Conservation (phyloP, 1,284 basidiomycete species). For the Sanghuangporus weigelae region DNA sequence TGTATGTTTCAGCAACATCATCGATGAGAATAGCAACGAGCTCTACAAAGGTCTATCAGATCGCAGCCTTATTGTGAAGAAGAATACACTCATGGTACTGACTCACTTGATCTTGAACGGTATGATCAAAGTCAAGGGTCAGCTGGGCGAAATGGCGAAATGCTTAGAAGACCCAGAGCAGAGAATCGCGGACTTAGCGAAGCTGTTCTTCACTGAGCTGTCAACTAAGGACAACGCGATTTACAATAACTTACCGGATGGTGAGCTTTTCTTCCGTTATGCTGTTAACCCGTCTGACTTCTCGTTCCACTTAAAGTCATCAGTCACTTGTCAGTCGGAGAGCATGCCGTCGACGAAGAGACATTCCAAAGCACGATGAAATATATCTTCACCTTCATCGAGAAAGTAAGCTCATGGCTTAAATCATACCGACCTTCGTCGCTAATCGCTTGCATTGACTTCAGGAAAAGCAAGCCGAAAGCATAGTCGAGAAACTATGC, state of each 20-base stretch:
- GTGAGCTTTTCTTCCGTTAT: slow-evolving; percentile 31
- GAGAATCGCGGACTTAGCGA: slow-evolving; percentile 89
- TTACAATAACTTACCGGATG: slow-evolving; percentile 96
- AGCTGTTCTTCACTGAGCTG: slow-evolving; percentile 94
- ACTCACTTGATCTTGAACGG: slow-evolving; percentile 97
- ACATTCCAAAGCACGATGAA: slow-evolving; percentile 90
- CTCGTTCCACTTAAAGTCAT: slow-evolving; percentile 56
- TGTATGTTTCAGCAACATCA: slow-evolving; percentile 92
- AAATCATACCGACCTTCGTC: background rate
- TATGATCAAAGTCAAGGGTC: slow-evolving; percentile 99
- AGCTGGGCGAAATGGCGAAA: slow-evolving; percentile 99
- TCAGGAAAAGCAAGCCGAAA: slow-evolving; percentile 93
- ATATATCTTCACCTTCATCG: slow-evolving; percentile 96
- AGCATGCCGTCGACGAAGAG: slow-evolving; percentile 92
- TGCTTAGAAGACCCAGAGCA: slow-evolving; percentile 93
- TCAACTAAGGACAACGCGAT: slow-evolving; percentile 99
- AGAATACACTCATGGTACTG: slow-evolving; percentile 98
- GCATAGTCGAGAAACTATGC: slow-evolving; percentile 91
- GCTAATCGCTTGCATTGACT: background rate
- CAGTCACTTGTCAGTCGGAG: slow-evolving; percentile 88
- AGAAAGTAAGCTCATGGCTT: slow-evolving; percentile 62
- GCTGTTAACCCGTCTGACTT: background rate
- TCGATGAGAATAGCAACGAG: slow-evolving; percentile 96
- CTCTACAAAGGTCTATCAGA: slow-evolving; percentile 94
- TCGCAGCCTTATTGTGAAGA: slow-evolving; percentile 87